Evolutionary conservation across 73 alveolate genomes (phyloP).

Genomic region (Paramecium octaurelia): DNA sequence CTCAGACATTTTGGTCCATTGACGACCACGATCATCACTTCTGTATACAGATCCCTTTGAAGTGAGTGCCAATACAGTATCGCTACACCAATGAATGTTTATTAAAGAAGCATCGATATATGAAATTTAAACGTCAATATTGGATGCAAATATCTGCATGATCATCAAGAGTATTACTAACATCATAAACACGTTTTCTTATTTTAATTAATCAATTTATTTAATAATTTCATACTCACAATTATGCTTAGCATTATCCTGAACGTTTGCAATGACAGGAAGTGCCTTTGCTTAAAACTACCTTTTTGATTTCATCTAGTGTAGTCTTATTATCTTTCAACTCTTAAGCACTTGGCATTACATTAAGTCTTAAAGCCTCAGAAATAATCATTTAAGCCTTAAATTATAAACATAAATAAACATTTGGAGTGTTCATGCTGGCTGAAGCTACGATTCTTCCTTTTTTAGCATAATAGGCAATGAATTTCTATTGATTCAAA

Average conservation of each 20-base stretch:
- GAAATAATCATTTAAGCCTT: constrained; percentile 15
- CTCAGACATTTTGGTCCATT: constrained; percentile 74
- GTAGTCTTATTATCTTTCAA: not conserved
- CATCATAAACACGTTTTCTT: constrained; percentile 40
- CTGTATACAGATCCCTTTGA: constrained; percentile 72
- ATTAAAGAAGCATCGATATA: constrained; percentile 60
- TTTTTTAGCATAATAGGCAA: constrained; percentile 53
- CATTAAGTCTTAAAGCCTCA: constrained; percentile 1
- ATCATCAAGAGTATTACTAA: not conserved
- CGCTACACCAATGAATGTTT: constrained; percentile 84
- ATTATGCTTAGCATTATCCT: not conserved
- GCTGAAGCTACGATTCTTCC: constrained; percentile 56
- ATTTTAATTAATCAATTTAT: not conserved
- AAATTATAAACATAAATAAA: not conserved
- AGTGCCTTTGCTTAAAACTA: not conserved
- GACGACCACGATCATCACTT: constrained; percentile 78
- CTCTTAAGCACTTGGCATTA: not conserved
- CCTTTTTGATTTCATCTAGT: not conserved
- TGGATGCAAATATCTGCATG: not conserved
- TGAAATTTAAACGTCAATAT: constrained; percentile 37
- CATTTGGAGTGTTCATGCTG: constrained; percentile 52
- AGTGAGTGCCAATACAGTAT: constrained; percentile 73
- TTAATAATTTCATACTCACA: not conserved
- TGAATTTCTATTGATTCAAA: constrained; percentile 45
- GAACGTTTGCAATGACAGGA: not conserved